Percentiles rank a stretch among this genome's conserved stretches.
Conservation (phyloP, 495 filamentous ascomycete genomes). For the Neurospora sp. region DNA sequence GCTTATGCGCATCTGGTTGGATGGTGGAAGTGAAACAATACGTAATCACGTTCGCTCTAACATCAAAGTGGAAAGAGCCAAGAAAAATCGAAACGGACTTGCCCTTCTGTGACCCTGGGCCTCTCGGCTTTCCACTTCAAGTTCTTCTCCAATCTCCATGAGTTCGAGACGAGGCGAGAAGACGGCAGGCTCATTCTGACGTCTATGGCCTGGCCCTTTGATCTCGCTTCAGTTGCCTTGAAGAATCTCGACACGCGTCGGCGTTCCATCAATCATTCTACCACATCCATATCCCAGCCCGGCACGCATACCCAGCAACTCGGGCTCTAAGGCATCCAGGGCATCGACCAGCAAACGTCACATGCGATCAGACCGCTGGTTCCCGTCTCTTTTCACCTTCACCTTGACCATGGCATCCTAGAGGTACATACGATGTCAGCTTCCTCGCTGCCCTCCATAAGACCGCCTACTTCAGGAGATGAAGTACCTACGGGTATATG, state of each 20-base stretch:
- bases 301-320: background rate
- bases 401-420: background rate
- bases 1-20: slow-evolving; percentile 15
- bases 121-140: background rate
- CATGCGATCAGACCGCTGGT: background rate
- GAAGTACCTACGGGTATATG: background rate
- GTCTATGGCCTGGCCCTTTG: background rate
- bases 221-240: background rate
- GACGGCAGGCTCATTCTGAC: background rate
- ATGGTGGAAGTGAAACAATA: slow-evolving; percentile 8
- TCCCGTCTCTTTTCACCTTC: background rate
- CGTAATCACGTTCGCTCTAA: background rate
- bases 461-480: background rate
- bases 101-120: background rate
- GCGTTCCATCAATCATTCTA: background rate
- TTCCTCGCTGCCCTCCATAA: background rate
- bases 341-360: background rate
- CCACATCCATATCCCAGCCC: background rate
- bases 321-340: background rate
- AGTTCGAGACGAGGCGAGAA: background rate
- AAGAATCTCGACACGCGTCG: background rate
- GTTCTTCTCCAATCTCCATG: background rate
- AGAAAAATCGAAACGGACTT: slow-evolving; percentile 1
- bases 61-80: background rate
- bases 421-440: background rate